A percentile compares a stretch with the other conserved stretches of the same genome.
These are phyloP conservation scores for Venturia nashicola DNA, from an alignment of 2,329 filamentous ascomycete species.

Conservation along the genomic window DNA sequence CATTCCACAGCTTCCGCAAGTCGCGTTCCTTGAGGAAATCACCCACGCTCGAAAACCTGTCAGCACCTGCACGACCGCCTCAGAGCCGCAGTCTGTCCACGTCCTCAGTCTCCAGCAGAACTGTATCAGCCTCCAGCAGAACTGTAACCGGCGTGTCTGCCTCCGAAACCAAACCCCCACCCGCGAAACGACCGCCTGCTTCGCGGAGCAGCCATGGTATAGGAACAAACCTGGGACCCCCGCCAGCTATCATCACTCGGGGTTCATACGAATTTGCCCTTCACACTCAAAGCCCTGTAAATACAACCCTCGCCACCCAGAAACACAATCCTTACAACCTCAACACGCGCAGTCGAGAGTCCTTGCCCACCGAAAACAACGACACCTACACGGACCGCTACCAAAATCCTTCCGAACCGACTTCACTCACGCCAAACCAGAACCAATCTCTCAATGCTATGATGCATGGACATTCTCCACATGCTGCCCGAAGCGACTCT, in stretches of 20 bases:
- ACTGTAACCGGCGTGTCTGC: not conserved
- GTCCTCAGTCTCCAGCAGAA: not conserved
- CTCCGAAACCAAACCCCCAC: conserved; percentile 19
- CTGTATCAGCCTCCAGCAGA: not conserved
- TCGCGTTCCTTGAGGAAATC: not conserved
- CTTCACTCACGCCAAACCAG: not conserved
- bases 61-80: not conserved
- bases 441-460: conserved; percentile 3
- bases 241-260: conserved; percentile 38
- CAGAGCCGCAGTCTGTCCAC: not conserved
- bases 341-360: not conserved
- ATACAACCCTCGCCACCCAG: not conserved
- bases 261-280: conserved; percentile 21
- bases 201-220: conserved; percentile 38
- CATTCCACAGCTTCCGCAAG: not conserved
- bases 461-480: not conserved
- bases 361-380: not conserved
- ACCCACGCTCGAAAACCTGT: not conserved
- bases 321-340: conserved; percentile 4
- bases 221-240: conserved; percentile 37
- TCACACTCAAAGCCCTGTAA: conserved; percentile 17
- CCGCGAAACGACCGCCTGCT: conserved; percentile 29
- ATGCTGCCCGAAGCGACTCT: conserved; percentile 4
- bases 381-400: not conserved
- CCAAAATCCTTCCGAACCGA: not conserved